phyloP scores from a whole-genome alignment of 2,329 filamentous ascomycete species.

The Cephalotrichum gorgonifer region DNA sequence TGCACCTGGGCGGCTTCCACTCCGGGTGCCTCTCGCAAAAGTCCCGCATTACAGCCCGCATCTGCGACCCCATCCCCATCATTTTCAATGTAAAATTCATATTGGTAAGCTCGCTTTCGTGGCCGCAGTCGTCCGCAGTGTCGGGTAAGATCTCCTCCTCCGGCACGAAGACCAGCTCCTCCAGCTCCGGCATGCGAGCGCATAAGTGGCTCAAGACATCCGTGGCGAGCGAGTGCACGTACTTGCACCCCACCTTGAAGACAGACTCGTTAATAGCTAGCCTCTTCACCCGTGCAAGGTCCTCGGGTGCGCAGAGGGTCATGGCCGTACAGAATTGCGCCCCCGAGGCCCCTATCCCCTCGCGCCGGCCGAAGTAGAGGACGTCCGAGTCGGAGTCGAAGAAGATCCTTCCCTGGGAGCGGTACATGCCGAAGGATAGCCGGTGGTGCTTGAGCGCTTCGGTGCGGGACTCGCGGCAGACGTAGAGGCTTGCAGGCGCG shows the following conservation, averaged over 20 bases:
- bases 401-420: slow-evolving; percentile 27
- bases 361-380: slow-evolving; percentile 35
- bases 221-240: slow-evolving; percentile 24
- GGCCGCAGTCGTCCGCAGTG: not conserved
- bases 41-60: not conserved
- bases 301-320: slow-evolving; percentile 26
- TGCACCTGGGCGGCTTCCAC: not conserved
- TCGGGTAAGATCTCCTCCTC: slow-evolving; percentile 17
- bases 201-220: slow-evolving; percentile 28
- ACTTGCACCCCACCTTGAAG: slow-evolving; percentile 22
- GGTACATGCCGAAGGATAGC: slow-evolving; percentile 29
- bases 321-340: slow-evolving; percentile 34
- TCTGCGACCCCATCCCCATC: not conserved
- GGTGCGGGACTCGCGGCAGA: slow-evolving; percentile 32
- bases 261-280: slow-evolving; percentile 35
- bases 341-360: slow-evolving; percentile 33
- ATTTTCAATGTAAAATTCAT: not conserved
- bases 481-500: slow-evolving; percentile 33
- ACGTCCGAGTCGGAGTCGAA: slow-evolving; percentile 30
- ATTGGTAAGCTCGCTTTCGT: not conserved
- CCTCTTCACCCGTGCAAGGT: slow-evolving; percentile 28
- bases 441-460: slow-evolving; percentile 30
- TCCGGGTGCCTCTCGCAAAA: not conserved
- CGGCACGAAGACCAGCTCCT: slow-evolving; percentile 34
- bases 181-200: slow-evolving; percentile 25